Evolutionary conservation across 2,329 filamentous ascomycete genomes (phyloP), one percentile per base, ranked within the genome.

Genomic region (Alternaria alternata): DNA sequence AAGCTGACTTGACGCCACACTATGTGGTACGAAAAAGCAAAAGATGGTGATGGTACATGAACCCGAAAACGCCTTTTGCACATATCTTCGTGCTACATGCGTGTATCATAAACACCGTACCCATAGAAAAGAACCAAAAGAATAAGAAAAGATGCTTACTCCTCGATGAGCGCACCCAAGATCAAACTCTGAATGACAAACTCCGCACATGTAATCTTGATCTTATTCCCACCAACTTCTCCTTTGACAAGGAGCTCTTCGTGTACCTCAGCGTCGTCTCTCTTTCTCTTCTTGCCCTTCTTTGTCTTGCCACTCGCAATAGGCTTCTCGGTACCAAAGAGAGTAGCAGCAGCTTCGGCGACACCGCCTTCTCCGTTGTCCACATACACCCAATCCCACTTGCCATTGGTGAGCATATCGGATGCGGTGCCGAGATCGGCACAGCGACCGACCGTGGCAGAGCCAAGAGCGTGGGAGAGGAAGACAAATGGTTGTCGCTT

Each of bases 151-250:
- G 7, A 28, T 41, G 43, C 32, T 56, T n/a, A 74, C 51, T 87
- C 86, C 63, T 92, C 89, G 53, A 93, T 86, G 67, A 97, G 80
- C 62, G 88, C 87, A 1, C 94, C 94, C 51, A 97, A 77, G 64
- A 99, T 97, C 60, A 98, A 81, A 77, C 93, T 97, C 82, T 99
- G 94, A 56, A 96, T 89, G 22, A 98, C 88, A 74, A 94, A 88
- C 79, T 98, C 94, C 75, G 96, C 90, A 57, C 89, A 90, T 53
- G 96, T 86, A 44, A 95, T 85, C 63, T 85, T 86, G 38, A 93
- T 82, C 61, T 79, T 85, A 68, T 84, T 82, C 12, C 83, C 81
- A 43, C 80, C 72, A 16, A 80, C 73, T 28, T 75, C 69, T 20
- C 78, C 76, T 65, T 69, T 62, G 51, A 70, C 49, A 38, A 77